A percentile compares a stretch with the other conserved stretches of the same genome.
phyloP scores from a whole-genome alignment of 2,329 filamentous ascomycete genomes.

The Colletotrichum costaricense region DNA sequence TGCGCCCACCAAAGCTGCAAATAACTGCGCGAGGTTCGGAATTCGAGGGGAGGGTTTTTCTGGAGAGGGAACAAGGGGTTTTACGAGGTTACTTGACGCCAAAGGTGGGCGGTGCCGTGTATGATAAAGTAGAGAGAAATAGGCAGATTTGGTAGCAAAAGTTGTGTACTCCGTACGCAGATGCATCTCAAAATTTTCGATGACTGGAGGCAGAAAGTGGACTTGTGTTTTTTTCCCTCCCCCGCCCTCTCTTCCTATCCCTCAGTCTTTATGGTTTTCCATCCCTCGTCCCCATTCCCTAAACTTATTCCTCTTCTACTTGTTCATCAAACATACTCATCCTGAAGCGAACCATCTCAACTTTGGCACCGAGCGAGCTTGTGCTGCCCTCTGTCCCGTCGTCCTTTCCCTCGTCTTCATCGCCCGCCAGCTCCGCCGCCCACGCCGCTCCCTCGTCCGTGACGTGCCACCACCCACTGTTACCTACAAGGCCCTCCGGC shows the following conservation, averaged over 20 bases:
- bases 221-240: slow-evolving; percentile 8
- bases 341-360: not conserved
- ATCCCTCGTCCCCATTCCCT: slow-evolving; percentile 3
- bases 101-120: not conserved
- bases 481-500: slow-evolving; percentile 7
- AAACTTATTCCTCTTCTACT: not conserved
- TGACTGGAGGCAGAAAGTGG: slow-evolving; percentile 25
- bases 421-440: not conserved
- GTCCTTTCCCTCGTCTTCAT: not conserved
- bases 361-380: slow-evolving; percentile 12
- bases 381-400: slow-evolving; percentile 7
- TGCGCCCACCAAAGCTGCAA: slow-evolving; percentile 18
- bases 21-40: not conserved
- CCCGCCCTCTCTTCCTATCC: not conserved
- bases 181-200: slow-evolving; percentile 33
- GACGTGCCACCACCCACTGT: slow-evolving; percentile 14
- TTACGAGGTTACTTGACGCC: slow-evolving; percentile 9
- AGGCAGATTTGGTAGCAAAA: slow-evolving; percentile 5
- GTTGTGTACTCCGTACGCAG: slow-evolving; percentile 13
- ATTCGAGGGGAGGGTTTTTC: not conserved
- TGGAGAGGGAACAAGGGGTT: slow-evolving; percentile 1
- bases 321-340: not conserved
- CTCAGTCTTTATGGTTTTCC: not conserved
- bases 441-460: slow-evolving; percentile 5
- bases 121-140: not conserved